These are phyloP conservation scores for Aspergillus hortae DNA, from an alignment of 2,329 filamentous ascomycete genomes.

Conservation along the genomic window DNA sequence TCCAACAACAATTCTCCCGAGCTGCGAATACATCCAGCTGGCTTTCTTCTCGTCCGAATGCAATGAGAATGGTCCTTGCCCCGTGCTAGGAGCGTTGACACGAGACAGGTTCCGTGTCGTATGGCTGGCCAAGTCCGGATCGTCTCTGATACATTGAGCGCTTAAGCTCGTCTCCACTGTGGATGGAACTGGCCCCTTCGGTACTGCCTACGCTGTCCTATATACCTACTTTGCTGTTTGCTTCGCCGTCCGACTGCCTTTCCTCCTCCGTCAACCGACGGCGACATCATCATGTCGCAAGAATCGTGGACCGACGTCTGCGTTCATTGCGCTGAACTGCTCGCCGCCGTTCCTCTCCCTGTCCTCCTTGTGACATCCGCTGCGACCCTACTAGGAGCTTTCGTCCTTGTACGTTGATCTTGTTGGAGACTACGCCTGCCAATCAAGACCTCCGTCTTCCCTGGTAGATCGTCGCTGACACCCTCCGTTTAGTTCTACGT, in stretches of 20 bases:
- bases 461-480: not conserved
- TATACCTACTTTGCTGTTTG: slow-evolving; percentile 1
- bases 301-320: slow-evolving; percentile 27
- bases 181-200: slow-evolving; percentile 5
- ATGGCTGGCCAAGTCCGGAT: slow-evolving; percentile 23
- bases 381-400: slow-evolving; percentile 28
- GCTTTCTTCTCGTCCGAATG: slow-evolving; percentile 1
- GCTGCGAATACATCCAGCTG: too few species aligned
- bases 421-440: not conserved
- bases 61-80: slow-evolving; percentile 6
- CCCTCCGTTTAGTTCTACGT: slow-evolving; percentile 55
- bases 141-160: slow-evolving; percentile 16
- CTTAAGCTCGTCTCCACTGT: slow-evolving; percentile 14
- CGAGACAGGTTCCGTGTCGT: slow-evolving; percentile 16
- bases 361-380: slow-evolving; percentile 27
- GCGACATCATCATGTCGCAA: slow-evolving; percentile 23
- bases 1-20: not conserved
- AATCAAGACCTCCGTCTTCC: slow-evolving; percentile 1
- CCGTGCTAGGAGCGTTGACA: slow-evolving; percentile 7
- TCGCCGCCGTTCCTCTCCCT: slow-evolving; percentile 25
- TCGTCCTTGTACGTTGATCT: slow-evolving; percentile 30
- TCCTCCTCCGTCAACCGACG: not conserved
- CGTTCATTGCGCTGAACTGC: slow-evolving; percentile 29
- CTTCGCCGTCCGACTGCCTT: not conserved
- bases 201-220: slow-evolving; percentile 6